Base-by-base conservation (phyloP, 139 green algal genomes). In the Mesotaenium endlicherianum region DNA sequence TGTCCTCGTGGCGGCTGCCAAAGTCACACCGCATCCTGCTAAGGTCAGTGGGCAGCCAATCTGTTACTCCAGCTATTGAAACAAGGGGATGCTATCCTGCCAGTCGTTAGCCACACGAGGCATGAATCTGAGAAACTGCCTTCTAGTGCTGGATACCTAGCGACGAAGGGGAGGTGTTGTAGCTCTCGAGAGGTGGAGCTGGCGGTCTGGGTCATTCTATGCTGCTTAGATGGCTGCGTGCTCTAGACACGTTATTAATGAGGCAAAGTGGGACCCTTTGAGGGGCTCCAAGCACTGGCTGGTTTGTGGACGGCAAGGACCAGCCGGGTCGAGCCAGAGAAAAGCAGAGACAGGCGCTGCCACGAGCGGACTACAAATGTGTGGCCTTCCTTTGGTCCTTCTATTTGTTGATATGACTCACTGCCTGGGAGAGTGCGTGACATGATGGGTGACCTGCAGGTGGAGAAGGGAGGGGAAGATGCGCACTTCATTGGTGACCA, bases 381-480 rank as follows among this genome's bases (percentile, higher is more conserved):
- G n/a, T n/a, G n/a, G n/a, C n/a, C n/a, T n/a, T n/a, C n/a, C n/a
- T n/a, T n/a, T n/a, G n/a, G n/a, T n/a, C 43, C 20, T 72, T 5
- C 60, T 72, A 72, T 34, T 64, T 64, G 20, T 26, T 64, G 50
- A 64, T 64, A 75, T 11, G 36, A 75, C 64, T 78, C 31, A 31
- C 74, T 17, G 40, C 38, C 3, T 30, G 72, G 74, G 39, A 41
- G 31, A 42, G 41, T 71, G 20, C 11, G 11, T 57, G 70, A 30
- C 5, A 17, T 34, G 30, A 16, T 8, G 67, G 70, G 5, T 30
- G 70, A 8, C 6, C 38, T n/a, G 6, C 79, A 85, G 79, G 79
- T 85, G 53, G 79, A 85, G 40, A 85, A 85, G 79, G 79, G 79
- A 38, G 79, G 79, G 36, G 79, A 85, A 59, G 79, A 85, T 59